Conservation (phyloP, 2,329 filamentous ascomycete genomes). For the Alternaria sp. region DNA sequence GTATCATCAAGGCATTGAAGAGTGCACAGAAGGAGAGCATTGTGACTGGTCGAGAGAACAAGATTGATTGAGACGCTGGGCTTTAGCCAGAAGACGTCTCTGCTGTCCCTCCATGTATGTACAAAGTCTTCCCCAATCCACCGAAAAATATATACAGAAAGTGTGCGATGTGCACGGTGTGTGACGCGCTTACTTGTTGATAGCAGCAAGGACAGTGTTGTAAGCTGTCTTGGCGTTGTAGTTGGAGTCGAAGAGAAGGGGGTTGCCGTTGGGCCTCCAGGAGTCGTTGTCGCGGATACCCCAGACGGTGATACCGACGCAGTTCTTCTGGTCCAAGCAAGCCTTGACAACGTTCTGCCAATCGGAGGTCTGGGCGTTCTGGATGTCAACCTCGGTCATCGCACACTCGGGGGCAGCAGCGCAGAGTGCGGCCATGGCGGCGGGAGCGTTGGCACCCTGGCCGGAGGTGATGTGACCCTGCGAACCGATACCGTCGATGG, state of each 20-base stretch:
- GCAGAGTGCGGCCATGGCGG: conserved; percentile 61
- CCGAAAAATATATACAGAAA: conserved; percentile 7
- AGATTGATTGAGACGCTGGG: neutral
- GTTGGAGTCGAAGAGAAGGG: conserved; percentile 54
- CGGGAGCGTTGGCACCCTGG: conserved; percentile 55
- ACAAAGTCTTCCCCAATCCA: conserved; percentile 3
- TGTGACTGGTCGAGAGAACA: conserved; percentile 16
- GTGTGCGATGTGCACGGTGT: neutral
- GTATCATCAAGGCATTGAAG: conserved; percentile 36
- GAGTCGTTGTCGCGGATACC: conserved; percentile 56
- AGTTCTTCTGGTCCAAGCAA: conserved; percentile 66
- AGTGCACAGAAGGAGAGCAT: conserved; percentile 22
- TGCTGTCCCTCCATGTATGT: conserved; percentile 1
- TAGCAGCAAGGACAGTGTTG: conserved; percentile 40
- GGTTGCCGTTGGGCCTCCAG: conserved; percentile 53
- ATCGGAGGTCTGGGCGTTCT: conserved; percentile 62
- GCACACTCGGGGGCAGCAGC: conserved; percentile 65
- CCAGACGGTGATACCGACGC: conserved; percentile 73
- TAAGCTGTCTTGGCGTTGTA: conserved; percentile 54
- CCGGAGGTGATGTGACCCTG: conserved; percentile 59
- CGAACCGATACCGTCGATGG: conserved; percentile 66
- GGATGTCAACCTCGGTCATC: conserved; percentile 74
- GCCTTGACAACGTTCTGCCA: conserved; percentile 64
- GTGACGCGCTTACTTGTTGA: conserved; percentile 16
- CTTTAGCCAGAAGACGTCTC: neutral